Base-by-base conservation (phyloP, 352 stramenopile species). In the Phytophthora europaea region DNA sequence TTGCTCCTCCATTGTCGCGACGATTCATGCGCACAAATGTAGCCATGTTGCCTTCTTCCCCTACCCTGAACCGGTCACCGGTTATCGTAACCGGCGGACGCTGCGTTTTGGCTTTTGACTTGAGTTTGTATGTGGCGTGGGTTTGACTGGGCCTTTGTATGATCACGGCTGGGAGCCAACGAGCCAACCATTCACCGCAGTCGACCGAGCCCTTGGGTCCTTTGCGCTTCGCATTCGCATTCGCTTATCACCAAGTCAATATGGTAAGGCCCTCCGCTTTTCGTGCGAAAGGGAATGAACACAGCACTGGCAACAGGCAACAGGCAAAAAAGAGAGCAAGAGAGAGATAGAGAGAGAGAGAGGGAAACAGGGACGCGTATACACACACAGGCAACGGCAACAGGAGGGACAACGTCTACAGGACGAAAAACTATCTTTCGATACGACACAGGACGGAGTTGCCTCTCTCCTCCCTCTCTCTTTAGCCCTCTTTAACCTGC, bases 221-320 rank as follows among this genome's bases (percentile, higher is more conserved):
- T 79, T 20, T 15, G 12, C 3, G 15, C 31, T 65, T 52, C 54
- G 38, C 85, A 93, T 91, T 93, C 85, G 85, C 87, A 93, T 94
- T 94, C 85, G 85, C 87, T 87, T 88, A 90, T 92, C 85, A 87
- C 85, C 86, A 89, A 93, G 87, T 94, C 85, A 92, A 94, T 91
- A 94, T 94, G 87, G 87, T 94, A 93, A 90, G 87, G 59, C 69
- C 38, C 47, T 73, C 33, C 16, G 36, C 45, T 15, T 50, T 67
- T 61, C 43, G 20, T 57, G 70, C 50, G 13, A 31, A 23, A 33
- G n/a, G 7, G 15, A 20, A 67, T 45, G 50, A 16, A 45, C 9
- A 20, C 15, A 63, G 20, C 26, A n/a, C 31, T 45, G 38, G 47
- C 40, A 62, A 43, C 20, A 51, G 22, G 47, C 9, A 34, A n/a